phyloP scores from a whole-genome alignment of 2,329 filamentous ascomycete species.

The Penicillium sp. region DNA sequence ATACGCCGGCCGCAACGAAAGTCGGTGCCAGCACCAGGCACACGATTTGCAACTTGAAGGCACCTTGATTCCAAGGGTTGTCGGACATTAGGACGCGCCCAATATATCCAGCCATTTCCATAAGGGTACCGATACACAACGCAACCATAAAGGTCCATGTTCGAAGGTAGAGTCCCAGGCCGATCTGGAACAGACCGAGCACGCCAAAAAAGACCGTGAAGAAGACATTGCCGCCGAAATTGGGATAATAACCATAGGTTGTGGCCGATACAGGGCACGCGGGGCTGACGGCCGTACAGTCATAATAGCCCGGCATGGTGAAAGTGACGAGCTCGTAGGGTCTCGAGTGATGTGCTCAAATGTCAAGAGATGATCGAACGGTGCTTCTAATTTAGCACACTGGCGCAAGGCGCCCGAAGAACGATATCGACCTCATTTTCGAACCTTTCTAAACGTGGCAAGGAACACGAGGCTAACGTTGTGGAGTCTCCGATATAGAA shows the following conservation, averaged over 20 bases:
- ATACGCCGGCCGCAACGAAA: slow-evolving; percentile 53
- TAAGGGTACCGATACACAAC: slow-evolving; percentile 45
- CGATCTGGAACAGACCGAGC: slow-evolving; percentile 46
- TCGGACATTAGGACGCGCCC: slow-evolving; percentile 51
- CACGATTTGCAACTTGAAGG: slow-evolving; percentile 53
- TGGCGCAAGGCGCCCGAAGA: no score
- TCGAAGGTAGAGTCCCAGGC: slow-evolving; percentile 47
- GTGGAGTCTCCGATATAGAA: slow-evolving; percentile 1
- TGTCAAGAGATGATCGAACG: no score
- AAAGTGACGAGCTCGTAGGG: background rate
- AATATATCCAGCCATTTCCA: slow-evolving; percentile 54
- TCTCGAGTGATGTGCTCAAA: background rate
- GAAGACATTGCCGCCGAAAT: slow-evolving; percentile 48
- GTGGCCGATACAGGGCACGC: slow-evolving; percentile 45
- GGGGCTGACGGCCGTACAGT: slow-evolving; percentile 35
- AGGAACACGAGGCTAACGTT: background rate
- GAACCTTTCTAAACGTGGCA: slow-evolving; percentile 2
- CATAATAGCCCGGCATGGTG: slow-evolving; percentile 19
- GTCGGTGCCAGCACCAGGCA: slow-evolving; percentile 54
- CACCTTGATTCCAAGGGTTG: slow-evolving; percentile 47
- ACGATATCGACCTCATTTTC: background rate
- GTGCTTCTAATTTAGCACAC: no score
- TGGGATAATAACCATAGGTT: slow-evolving; percentile 52
- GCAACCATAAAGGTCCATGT: slow-evolving; percentile 55
- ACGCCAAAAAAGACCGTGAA: slow-evolving; percentile 50